phyloP scores from a whole-genome alignment of 768 basidiomycete species.

The Lactarius deliciosus region DNA sequence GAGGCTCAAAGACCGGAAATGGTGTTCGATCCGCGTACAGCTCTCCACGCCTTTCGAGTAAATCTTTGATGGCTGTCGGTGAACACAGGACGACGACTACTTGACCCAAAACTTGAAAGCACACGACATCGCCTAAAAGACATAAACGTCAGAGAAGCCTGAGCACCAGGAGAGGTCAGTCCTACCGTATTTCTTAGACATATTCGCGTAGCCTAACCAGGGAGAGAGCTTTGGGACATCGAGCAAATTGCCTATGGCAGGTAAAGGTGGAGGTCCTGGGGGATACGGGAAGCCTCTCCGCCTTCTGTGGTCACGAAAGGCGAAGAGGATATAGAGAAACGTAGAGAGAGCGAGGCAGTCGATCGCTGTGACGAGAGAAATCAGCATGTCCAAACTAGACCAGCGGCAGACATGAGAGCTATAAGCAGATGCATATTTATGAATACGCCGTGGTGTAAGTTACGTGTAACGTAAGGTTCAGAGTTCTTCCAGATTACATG shows the following conservation, averaged over 20 bases:
- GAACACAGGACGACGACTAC: slow-evolving; percentile 11
- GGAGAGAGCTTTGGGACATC: slow-evolving; percentile 2
- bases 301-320: slow-evolving; percentile 5
- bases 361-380: not conserved
- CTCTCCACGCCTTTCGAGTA: slow-evolving; percentile 17
- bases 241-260: slow-evolving; percentile 8
- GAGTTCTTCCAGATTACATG: no score
- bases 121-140: slow-evolving; percentile 8
- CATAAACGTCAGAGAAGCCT: not conserved
- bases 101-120: slow-evolving; percentile 12
- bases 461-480: no score
- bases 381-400: not conserved
- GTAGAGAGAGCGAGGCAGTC: not conserved
- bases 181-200: slow-evolving; percentile 9
- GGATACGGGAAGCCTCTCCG: not conserved
- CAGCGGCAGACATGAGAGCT: not conserved
- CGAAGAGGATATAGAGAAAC: not conserved
- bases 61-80: slow-evolving; percentile 5
- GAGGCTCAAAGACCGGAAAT: slow-evolving; percentile 5
- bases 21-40: slow-evolving; percentile 10
- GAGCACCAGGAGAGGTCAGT: no score
- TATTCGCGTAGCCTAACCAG: not conserved
- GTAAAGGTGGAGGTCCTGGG: not conserved
- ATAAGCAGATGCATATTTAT: no score
- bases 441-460: no score